These are phyloP conservation scores for Pisolithus sp. DNA, from an alignment of 768 basidiomycete species.

Conservation along the genomic window DNA sequence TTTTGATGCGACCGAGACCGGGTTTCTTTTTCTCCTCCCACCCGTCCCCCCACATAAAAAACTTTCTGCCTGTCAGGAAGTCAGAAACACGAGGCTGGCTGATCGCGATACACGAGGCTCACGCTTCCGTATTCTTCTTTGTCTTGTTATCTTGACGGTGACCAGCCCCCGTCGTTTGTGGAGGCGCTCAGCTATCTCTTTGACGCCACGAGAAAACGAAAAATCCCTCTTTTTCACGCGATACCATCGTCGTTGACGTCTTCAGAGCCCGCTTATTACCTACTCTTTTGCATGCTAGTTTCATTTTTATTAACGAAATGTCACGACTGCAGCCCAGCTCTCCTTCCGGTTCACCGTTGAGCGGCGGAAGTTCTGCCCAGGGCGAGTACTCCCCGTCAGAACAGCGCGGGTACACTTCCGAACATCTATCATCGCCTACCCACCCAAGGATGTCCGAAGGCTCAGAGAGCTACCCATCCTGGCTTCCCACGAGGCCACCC, in stretches of 20 bases:
- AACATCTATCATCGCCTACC: conserved; percentile 30
- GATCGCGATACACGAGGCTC: conserved; percentile 42
- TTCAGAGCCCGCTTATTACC: conserved; percentile 24
- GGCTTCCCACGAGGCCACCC: conserved; percentile 75
- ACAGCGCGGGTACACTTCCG: conserved; percentile 24
- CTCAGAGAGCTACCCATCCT: conserved; percentile 74
- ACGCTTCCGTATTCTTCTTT: conserved; percentile 20
- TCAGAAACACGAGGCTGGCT: conserved; percentile 43
- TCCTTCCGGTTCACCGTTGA: conserved; percentile 26
- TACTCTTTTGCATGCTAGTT: conserved; percentile 22
- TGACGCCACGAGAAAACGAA: conserved; percentile 13
- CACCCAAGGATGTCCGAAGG: conserved; percentile 32
- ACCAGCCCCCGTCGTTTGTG: conserved; percentile 11
- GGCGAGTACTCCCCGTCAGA: conserved; percentile 18
- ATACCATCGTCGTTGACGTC: conserved; percentile 23
- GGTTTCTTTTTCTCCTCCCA: conserved; percentile 15
- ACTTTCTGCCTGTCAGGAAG: conserved; percentile 31
- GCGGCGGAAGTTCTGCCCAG: conserved; percentile 13
- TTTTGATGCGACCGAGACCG: conserved; percentile 12
- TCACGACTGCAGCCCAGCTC: conserved; percentile 29
- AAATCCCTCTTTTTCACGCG: conserved; percentile 26
- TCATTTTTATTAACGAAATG: conserved; percentile 30
- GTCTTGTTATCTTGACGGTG: conserved; percentile 12
- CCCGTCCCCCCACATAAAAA: conserved; percentile 4
- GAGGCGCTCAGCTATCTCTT: no score